Base-by-base conservation (phyloP, 306 rosid species). In the Oemleria cerasiformis region DNA sequence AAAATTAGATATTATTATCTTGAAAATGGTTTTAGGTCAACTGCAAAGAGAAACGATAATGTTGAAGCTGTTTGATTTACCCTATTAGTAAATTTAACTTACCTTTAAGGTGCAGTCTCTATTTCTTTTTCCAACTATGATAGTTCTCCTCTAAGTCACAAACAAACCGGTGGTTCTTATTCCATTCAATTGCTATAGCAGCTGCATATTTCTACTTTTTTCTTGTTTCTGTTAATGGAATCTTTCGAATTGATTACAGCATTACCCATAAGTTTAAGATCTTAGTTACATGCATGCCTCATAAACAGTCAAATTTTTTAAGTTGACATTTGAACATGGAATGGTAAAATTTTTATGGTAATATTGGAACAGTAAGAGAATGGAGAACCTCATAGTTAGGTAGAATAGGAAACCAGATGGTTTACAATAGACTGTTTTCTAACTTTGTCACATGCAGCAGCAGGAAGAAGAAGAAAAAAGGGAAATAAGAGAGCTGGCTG, bases 401-500 rank as follows among this genome's bases (percentile, higher is more conserved):
- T 13, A 45, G 14, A 14, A 34, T 5, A 49, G 16, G 50, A 45
- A 45, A 12, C 50, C 50, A 45, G n/a, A 4, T 36, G 65, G 0
- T 3, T 36, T 59, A 14, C 42, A 34, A 20, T 19, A 34, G 20
- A 20, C 20, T 59, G 64, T 59, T 57, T 30, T 30, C 36, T 38
- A 59, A 30, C 64, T 59, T 62, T 41, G 5, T 63, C 67, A 41
- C 49, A 17, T 41, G 50, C 1, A 30, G 36, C 36, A 30, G 36
- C 36, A 30, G 36, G 36, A 30, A 30, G 16, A 4, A 58, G 7
- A 13, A 61, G 9, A 40, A 11, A 20, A 20, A 20, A 23, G 5
- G 41, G 5, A 17, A n/a, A 50, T 21, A 16, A 23, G 9, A 58
- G 48, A 34, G 66, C 54, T 54, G 69, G 73, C 50, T 65, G 80